Evolutionary conservation across 2,329 filamentous ascomycete species (phyloP).

Genomic region (Curvularia lunata): DNA sequence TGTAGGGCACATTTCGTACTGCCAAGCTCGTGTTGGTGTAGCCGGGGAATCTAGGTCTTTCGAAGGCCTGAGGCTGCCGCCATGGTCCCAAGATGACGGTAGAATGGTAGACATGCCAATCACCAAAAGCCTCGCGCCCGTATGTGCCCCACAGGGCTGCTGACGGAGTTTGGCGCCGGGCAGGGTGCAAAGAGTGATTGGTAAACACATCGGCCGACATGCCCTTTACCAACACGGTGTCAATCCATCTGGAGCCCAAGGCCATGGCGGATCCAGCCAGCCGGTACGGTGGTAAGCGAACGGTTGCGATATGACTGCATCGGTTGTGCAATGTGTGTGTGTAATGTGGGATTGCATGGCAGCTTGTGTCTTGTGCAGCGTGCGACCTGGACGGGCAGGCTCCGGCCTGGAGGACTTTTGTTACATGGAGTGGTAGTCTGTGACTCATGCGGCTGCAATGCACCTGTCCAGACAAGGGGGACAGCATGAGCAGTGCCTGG

Average conservation of each 20-base stretch:
- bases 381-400: not conserved
- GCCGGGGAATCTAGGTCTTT: slow-evolving; percentile 1
- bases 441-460: slow-evolving; percentile 1
- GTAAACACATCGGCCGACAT: not conserved
- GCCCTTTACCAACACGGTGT: slow-evolving; percentile 3
- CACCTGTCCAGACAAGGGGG: not conserved
- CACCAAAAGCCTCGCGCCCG: not conserved
- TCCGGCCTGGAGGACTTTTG: not conserved
- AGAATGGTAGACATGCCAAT: not conserved
- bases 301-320: slow-evolving; percentile 8
- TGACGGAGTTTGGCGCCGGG: slow-evolving; percentile 8
- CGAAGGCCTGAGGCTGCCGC: not conserved
- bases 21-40: not conserved
- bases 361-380: slow-evolving; percentile 9
- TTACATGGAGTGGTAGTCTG: not conserved
- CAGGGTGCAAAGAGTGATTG: slow-evolving; percentile 10
- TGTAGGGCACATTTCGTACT: not conserved
- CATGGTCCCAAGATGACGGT: slow-evolving; percentile 4
- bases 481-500: slow-evolving; percentile 3
- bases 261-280: slow-evolving; percentile 3
- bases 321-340: not conserved
- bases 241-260: not conserved
- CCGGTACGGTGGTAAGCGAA: slow-evolving; percentile 11
- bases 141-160: slow-evolving; percentile 22
- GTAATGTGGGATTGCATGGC: slow-evolving; percentile 6